Conservation (phyloP, 2,329 filamentous ascomycete species). For the Cryphonectria japonica region DNA sequence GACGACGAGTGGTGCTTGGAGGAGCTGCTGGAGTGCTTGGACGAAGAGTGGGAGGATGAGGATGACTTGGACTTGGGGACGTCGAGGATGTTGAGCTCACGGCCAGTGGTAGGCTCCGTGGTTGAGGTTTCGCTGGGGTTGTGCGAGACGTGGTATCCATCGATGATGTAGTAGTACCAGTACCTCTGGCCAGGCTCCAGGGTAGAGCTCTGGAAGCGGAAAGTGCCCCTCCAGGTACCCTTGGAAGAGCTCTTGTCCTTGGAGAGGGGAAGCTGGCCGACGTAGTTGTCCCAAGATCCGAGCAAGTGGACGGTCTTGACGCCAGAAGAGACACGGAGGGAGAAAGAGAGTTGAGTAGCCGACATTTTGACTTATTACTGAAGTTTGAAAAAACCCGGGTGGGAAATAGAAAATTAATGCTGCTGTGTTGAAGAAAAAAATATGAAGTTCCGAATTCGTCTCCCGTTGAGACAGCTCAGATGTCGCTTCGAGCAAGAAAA, state of each 20-base stretch:
- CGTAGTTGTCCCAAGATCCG: slow-evolving; percentile 98
- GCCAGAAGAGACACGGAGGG: slow-evolving; percentile 91
- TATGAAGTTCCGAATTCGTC: slow-evolving; percentile 42
- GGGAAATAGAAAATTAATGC: slow-evolving; percentile 40
- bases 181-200: slow-evolving; percentile 89
- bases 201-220: slow-evolving; percentile 88
- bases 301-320: slow-evolving; percentile 98
- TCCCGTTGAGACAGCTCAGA: slow-evolving; percentile 20
- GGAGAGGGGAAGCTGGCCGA: slow-evolving; percentile 89
- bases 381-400: slow-evolving; percentile 31
- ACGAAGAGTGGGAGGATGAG: slow-evolving; percentile 46
- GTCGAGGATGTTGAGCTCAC: slow-evolving; percentile 96
- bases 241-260: slow-evolving; percentile 84
- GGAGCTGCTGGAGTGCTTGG: slow-evolving; percentile 51
- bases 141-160: slow-evolving; percentile 97
- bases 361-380: slow-evolving; percentile 68
- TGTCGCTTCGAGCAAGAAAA: slow-evolving; percentile 59
- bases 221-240: slow-evolving; percentile 94
- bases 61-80: slow-evolving; percentile 66
- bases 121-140: slow-evolving; percentile 89
- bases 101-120: slow-evolving; percentile 93
- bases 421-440: slow-evolving; percentile 29
- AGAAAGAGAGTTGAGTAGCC: slow-evolving; percentile 91
- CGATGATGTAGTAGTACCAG: slow-evolving; percentile 99
- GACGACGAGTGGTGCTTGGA: slow-evolving; percentile 44